These are phyloP conservation scores for Nevesoporus exiguus DNA, from an alignment of 768 basidiomycete species.

Conservation along the genomic window DNA sequence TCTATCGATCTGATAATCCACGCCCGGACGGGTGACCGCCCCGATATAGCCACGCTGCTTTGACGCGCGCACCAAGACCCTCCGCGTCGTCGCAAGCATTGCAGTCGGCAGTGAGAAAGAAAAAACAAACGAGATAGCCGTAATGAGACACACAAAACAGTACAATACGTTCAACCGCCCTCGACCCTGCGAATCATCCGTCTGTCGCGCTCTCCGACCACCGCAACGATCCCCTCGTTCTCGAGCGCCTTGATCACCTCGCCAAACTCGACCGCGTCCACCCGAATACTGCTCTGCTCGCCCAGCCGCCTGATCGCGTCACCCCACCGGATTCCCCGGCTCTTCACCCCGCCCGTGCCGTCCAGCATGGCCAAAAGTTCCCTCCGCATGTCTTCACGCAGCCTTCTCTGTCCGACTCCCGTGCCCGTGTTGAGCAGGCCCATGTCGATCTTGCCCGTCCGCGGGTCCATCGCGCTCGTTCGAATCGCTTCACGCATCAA, in stretches of 20 bases:
- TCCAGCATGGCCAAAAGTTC: slow-evolving; percentile 72
- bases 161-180: slow-evolving; percentile 19
- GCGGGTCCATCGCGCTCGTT: slow-evolving; percentile 91
- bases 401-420: slow-evolving; percentile 76
- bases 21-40: too few species aligned
- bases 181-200: slow-evolving; percentile 75
- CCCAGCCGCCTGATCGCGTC: slow-evolving; percentile 78
- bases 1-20: not conserved
- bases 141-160: not conserved
- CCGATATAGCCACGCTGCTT: slow-evolving; percentile 19
- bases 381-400: slow-evolving; percentile 86
- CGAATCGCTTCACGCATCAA: slow-evolving; percentile 96
- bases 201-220: slow-evolving; percentile 83
- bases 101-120: not conserved
- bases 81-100: not conserved
- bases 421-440: slow-evolving; percentile 93
- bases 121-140: too few species aligned
- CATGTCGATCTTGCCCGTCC: slow-evolving; percentile 97
- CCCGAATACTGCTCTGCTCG: slow-evolving; percentile 78
- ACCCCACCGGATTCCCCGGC: slow-evolving; percentile 69
- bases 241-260: slow-evolving; percentile 76
- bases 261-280: slow-evolving; percentile 77
- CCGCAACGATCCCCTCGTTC: slow-evolving; percentile 82
- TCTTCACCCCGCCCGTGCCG: slow-evolving; percentile 42
- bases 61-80: not conserved